phyloP scores from a whole-genome alignment of 495 filamentous ascomycete species.

The Xylaria venustula region DNA sequence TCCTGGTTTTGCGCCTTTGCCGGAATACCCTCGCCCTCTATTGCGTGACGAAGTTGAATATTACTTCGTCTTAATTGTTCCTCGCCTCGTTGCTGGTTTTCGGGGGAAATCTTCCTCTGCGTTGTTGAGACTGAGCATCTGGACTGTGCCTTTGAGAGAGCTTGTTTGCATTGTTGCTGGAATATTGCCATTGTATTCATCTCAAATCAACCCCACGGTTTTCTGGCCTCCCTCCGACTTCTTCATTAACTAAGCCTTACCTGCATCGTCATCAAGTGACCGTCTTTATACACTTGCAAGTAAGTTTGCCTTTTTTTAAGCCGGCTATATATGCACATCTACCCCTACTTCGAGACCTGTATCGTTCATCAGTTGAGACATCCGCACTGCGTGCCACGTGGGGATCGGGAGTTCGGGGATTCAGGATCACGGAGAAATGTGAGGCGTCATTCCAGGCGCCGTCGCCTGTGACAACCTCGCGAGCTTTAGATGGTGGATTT shows the following conservation, averaged over 20 bases:
- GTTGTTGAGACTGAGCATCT: background rate
- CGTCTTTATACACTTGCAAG: slow-evolving; percentile 17
- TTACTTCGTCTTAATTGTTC: background rate
- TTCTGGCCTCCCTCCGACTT: slow-evolving; percentile 15
- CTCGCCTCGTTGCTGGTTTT: background rate
- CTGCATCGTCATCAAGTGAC: background rate
- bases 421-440: slow-evolving; percentile 18
- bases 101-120: background rate
- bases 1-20: background rate
- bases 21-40: background rate
- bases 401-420: slow-evolving; percentile 8
- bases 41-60: background rate
- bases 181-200: slow-evolving; percentile 33
- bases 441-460: slow-evolving; percentile 20
- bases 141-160: slow-evolving; percentile 6
- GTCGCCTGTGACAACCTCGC: slow-evolving; percentile 31
- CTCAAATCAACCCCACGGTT: background rate
- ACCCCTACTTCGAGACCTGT: background rate
- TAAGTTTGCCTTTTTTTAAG: slow-evolving; percentile 16
- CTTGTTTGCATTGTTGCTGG: slow-evolving; percentile 29
- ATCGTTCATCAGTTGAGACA: slow-evolving; percentile 8
- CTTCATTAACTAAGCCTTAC: background rate
- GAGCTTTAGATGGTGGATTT: slow-evolving; percentile 26
- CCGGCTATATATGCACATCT: slow-evolving; percentile 20
- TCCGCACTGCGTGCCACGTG: slow-evolving; percentile 17